Evolutionary conservation across 371 early-diverging fungal species (phyloP), one percentile per base, ranked within the genome.

Genomic region (Circinella umbellata): DNA sequence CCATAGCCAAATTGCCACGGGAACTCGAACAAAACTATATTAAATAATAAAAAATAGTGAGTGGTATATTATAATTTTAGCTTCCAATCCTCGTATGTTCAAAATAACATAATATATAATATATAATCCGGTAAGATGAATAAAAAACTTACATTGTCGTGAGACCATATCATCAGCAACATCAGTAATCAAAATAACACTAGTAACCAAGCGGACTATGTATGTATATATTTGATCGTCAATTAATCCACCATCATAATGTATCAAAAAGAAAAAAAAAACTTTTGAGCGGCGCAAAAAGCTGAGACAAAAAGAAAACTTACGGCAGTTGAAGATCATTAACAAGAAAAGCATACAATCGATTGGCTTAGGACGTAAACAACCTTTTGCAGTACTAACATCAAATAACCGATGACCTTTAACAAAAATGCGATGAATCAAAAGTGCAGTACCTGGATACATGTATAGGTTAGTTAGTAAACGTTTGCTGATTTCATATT

Each of bases 1-100:
- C 68, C 68, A 66, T 71, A 78, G 0, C 75, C 75, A 66, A 73
- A 75, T 53, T 78, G 72, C 78, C 78, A 78, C 1, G 73, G 68
- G 37, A 78, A 64, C 59, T 78, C 76, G 49, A 64, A 76, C 61
- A 73, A 34, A 48, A 71, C 71, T 73, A 67, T 34, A 34, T 34
- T 17, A 57, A 57, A 34, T 15, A 6, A 18, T 15, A 13, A 62
- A 34, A 10, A 48, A 11, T 34, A 63, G 39, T 9, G 37, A 63
- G 9, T 38, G 18, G 35, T 6, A 53, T 18, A 27, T 36, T n/a
- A 62, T 37, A 17, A 11, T 54, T 36, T 51, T 63, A 18, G 14
- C 47, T 47, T 47, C 47, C 47, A 11, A 11, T 9, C 47, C 47
- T 11, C 47, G 11, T 47, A 47, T 15, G 47, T 15, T 47, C 0